These are phyloP conservation scores for Microstegium vimineum DNA, from an alignment of 176 grass and related monocot genomes.

Conservation along the genomic window DNA sequence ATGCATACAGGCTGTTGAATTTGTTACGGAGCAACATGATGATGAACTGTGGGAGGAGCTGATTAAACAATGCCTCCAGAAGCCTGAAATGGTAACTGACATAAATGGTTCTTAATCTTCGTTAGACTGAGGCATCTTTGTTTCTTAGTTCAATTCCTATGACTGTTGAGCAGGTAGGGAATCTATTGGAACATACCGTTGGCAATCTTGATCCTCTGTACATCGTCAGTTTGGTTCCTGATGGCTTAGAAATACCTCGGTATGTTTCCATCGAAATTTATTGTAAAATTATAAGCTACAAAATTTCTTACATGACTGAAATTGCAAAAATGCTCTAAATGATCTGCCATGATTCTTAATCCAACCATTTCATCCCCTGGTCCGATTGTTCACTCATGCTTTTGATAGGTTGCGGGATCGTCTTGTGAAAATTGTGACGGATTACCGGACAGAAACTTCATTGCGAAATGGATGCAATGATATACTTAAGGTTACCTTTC, in stretches of 20 bases:
- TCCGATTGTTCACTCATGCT: background rate
- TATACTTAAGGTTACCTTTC: constrained; percentile 73
- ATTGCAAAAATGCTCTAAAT: background rate
- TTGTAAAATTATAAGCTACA: background rate
- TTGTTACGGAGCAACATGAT: constrained; percentile 88
- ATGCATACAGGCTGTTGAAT: constrained; percentile 84
- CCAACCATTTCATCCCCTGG: background rate
- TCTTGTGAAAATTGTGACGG: constrained; percentile 95
- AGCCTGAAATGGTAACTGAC: constrained; percentile 87
- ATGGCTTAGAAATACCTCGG: constrained; percentile 98
- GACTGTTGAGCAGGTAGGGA: constrained; percentile 74
- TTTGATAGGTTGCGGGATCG: constrained; percentile 74
- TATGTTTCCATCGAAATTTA: constrained; percentile 11
- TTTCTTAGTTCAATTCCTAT: constrained; percentile 11
- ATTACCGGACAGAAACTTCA: constrained; percentile 97
- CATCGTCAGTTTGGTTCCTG: constrained; percentile 93
- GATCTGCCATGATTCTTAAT: background rate
- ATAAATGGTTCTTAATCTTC: constrained; percentile 15
- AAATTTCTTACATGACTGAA: background rate
- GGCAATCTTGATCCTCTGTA: constrained; percentile 97
- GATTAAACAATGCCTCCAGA: constrained; percentile 80
- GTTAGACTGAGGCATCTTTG: background rate
- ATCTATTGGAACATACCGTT: constrained; percentile 95
- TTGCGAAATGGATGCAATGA: constrained; percentile 91
- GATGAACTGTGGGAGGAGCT: constrained; percentile 97